A percentile compares a stretch with the other conserved stretches of the same genome.
These are phyloP conservation scores for Aegilops speltoides DNA, from an alignment of 176 grass and related monocot species.

Conservation along the genomic window DNA sequence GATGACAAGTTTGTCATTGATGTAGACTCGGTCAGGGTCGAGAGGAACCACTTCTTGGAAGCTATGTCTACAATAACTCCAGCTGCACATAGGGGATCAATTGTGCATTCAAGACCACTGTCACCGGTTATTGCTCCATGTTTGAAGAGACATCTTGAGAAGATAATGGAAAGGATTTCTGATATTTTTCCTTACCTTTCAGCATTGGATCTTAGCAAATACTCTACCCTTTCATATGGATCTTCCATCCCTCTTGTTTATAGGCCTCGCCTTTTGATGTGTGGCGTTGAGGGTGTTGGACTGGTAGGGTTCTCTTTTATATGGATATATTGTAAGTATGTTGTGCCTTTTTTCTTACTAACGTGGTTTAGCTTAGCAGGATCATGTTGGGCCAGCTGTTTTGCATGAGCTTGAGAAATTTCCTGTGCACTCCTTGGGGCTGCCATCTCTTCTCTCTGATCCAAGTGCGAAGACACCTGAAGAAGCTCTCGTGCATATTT, in stretches of 20 bases:
- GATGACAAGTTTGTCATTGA: slow-evolving; percentile 99
- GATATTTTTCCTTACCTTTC: slow-evolving; percentile 87
- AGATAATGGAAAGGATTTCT: slow-evolving; percentile 77
- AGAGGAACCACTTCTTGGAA: slow-evolving; percentile 96
- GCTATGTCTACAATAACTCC: slow-evolving; percentile 98
- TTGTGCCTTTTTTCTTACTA: slow-evolving; percentile 30
- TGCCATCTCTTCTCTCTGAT: slow-evolving; percentile 98
- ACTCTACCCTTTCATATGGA: slow-evolving; percentile 67
- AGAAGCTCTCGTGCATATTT: slow-evolving; percentile 99
- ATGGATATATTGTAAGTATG: slow-evolving; percentile 5
- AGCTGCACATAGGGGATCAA: slow-evolving; percentile 83
- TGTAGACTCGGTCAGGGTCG: slow-evolving; percentile 79
- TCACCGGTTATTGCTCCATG: slow-evolving; percentile 77
- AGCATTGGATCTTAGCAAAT: slow-evolving; percentile 62
- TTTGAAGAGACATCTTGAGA: slow-evolving; percentile 80
- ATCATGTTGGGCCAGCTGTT: slow-evolving; percentile 97
- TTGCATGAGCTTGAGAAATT: slow-evolving; percentile 99
- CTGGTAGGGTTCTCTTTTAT: slow-evolving; percentile 57
- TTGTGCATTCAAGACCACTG: slow-evolving; percentile 91
- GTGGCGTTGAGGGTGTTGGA: slow-evolving; percentile 75
- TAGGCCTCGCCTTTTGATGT: slow-evolving; percentile 91
- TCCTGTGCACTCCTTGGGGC: slow-evolving; percentile 88
- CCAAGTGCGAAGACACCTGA: slow-evolving; percentile 99
- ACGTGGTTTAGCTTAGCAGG: slow-evolving; percentile 68
- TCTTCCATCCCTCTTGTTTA: slow-evolving; percentile 91